phyloP scores from a whole-genome alignment of 1,139 yeast species.

The Candida glucosophila region DNA sequence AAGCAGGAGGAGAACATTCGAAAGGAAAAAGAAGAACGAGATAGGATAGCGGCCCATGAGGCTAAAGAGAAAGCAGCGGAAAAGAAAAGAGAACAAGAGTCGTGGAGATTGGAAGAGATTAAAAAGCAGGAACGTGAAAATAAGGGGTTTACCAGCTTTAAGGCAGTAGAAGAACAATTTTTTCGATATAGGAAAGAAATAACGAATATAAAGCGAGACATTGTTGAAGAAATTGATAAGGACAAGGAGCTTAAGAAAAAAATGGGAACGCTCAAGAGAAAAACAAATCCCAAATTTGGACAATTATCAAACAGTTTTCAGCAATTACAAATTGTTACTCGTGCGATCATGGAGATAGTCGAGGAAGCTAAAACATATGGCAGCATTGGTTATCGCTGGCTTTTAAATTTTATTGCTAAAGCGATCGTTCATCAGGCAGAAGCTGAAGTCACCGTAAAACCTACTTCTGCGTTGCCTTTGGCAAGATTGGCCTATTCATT shows the following conservation, averaged over 20 bases:
- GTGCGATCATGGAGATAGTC: slow-evolving; percentile 44
- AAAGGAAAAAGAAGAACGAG: slow-evolving; percentile 9
- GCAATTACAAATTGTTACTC: slow-evolving; percentile 48
- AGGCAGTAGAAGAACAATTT: slow-evolving; percentile 37
- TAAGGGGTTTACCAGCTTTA: slow-evolving; percentile 24
- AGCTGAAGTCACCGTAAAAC: slow-evolving; percentile 77
- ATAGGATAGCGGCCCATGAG: slow-evolving; percentile 6
- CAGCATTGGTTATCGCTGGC: slow-evolving; percentile 57
- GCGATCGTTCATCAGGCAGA: slow-evolving; percentile 88
- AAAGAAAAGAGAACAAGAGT: slow-evolving; percentile 7
- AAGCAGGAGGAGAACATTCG: slow-evolving; percentile 6
- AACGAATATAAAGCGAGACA: slow-evolving; percentile 45
- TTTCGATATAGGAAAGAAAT: slow-evolving; percentile 48
- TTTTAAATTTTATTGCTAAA: slow-evolving; percentile 74
- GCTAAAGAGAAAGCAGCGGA: slow-evolving; percentile 9
- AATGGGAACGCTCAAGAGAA: slow-evolving; percentile 46
- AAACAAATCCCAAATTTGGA: slow-evolving; percentile 83
- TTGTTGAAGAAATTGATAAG: slow-evolving; percentile 39
- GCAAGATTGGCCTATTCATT: slow-evolving; percentile 57
- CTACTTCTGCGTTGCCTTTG: slow-evolving; percentile 72
- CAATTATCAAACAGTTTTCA: slow-evolving; percentile 67
- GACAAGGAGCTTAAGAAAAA: slow-evolving; percentile 37
- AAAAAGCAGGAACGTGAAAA: slow-evolving; percentile 9
- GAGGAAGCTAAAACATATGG: slow-evolving; percentile 31
- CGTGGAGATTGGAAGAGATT: slow-evolving; percentile 8